A percentile compares a stretch with the other conserved stretches of the same genome.
Conservation (phyloP, 2,329 filamentous ascomycete species). For the Aspergillus jensenii region DNA sequence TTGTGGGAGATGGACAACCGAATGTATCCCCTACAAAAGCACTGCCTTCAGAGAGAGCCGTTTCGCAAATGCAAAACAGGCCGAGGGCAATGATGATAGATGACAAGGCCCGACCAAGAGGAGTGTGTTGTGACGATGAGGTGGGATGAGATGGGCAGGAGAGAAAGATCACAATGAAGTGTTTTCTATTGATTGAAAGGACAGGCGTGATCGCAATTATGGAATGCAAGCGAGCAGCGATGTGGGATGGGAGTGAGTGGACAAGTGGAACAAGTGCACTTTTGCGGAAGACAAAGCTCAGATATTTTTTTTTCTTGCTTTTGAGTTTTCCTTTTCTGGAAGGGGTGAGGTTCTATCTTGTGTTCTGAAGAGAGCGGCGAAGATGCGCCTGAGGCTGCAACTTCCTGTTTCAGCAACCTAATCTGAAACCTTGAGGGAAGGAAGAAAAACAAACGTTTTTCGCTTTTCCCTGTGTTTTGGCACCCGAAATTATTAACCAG, state of each 20-base stretch:
- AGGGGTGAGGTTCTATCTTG: slow-evolving; percentile 28
- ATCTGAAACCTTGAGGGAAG: slow-evolving; percentile 17
- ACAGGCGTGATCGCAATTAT: slow-evolving; percentile 15
- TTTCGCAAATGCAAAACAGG: slow-evolving; percentile 3
- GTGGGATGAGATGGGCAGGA: slow-evolving; percentile 8
- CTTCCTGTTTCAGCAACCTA: slow-evolving; percentile 25
- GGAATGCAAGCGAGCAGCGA: slow-evolving; percentile 13
- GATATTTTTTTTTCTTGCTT: slow-evolving; percentile 21
- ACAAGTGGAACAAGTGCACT: slow-evolving; percentile 16
- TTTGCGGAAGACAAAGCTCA: slow-evolving; percentile 13
- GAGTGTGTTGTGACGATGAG: slow-evolving; percentile 1
- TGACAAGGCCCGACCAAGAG: slow-evolving; percentile 3
- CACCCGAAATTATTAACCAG: slow-evolving; percentile 16
- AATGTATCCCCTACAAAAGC: slow-evolving; percentile 80
- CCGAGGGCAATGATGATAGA: background rate
- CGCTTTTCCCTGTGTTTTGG: slow-evolving; percentile 16
- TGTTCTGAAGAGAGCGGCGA: slow-evolving; percentile 20
- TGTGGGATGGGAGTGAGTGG: slow-evolving; percentile 16
- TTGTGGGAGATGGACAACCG: slow-evolving; percentile 91
- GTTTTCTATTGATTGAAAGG: slow-evolving; percentile 29
- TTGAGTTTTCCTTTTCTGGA: slow-evolving; percentile 21
- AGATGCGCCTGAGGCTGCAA: slow-evolving; percentile 27
- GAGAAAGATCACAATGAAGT: slow-evolving; percentile 41
- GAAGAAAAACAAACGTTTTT: slow-evolving; percentile 14
- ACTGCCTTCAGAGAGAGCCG: slow-evolving; percentile 19